Conservation (phyloP, 2,329 filamentous ascomycete species). For the Trichoderma sp. region DNA sequence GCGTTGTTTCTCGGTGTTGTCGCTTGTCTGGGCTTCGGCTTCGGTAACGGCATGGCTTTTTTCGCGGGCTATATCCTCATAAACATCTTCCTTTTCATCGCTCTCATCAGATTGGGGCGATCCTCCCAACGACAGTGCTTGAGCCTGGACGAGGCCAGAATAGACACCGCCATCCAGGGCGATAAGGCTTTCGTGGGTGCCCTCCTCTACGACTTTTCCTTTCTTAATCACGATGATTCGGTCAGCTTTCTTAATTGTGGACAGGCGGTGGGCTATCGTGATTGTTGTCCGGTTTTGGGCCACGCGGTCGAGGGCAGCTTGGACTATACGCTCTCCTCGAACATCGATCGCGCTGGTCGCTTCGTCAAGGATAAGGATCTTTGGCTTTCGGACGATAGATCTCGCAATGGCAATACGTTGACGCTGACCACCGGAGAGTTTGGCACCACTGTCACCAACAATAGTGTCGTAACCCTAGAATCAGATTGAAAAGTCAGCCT, state of each 20-base stretch:
- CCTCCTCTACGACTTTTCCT: constrained; percentile 69
- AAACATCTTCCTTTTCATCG: constrained; percentile 36
- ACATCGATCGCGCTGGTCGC: constrained; percentile 67
- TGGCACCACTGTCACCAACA: constrained; percentile 75
- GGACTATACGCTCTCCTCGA: constrained; percentile 58
- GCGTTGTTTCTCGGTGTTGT: constrained; percentile 34
- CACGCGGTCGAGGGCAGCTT: constrained; percentile 61
- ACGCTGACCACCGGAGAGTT: constrained; percentile 81
- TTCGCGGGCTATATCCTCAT: constrained; percentile 40
- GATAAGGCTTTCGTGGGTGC: constrained; percentile 72
- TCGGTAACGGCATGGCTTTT: constrained; percentile 46
- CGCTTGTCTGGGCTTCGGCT: constrained; percentile 26
- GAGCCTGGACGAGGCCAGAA: constrained; percentile 63
- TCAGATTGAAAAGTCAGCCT: background rate
- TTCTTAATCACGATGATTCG: constrained; percentile 73
- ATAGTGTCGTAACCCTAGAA: constrained; percentile 65
- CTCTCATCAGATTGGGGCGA: constrained; percentile 39
- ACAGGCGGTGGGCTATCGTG: constrained; percentile 71
- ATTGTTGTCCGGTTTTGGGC: constrained; percentile 66
- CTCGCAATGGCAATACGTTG: constrained; percentile 78
- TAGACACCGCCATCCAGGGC: constrained; percentile 61
- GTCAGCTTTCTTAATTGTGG: constrained; percentile 74
- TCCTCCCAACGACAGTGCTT: constrained; percentile 56
- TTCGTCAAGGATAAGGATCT: constrained; percentile 73
- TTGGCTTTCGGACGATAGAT: constrained; percentile 68